These are phyloP conservation scores for Obelidium mucronatum DNA, from an alignment of 192 early-diverging fungal genomes.

Conservation along the genomic window DNA sequence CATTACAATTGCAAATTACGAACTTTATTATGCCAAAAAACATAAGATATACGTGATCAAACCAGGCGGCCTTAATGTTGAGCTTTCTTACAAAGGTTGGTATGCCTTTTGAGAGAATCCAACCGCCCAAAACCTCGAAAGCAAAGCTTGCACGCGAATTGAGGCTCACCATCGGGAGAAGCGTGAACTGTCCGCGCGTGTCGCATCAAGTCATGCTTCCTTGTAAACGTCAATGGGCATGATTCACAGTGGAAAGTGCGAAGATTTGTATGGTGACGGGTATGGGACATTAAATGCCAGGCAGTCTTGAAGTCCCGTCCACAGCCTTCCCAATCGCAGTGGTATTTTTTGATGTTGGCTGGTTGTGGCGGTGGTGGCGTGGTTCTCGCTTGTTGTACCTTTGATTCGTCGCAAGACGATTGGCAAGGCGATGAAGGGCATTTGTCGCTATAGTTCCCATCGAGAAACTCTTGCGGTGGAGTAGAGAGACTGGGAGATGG, in stretches of 20 bases:
- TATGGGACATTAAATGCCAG: slow-evolving; percentile 10
- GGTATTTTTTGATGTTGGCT: neutral
- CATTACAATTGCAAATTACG: neutral
- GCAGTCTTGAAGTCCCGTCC: neutral
- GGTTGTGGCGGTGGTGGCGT: neutral
- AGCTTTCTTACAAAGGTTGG: neutral
- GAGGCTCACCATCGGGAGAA: neutral
- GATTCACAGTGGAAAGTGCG: neutral
- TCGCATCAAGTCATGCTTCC: slow-evolving; percentile 10
- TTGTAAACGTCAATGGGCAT: neutral
- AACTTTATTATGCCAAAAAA: no score
- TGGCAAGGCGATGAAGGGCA: neutral
- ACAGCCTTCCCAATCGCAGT: neutral
- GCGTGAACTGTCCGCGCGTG: slow-evolving; percentile 7
- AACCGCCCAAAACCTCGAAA: neutral
- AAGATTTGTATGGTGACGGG: neutral
- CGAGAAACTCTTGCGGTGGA: no score
- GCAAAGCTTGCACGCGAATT: neutral
- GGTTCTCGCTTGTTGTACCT: neutral
- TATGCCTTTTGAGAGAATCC: neutral
- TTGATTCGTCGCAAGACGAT: neutral
- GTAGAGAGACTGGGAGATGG: no score
- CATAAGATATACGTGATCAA: no score
- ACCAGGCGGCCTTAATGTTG: no score
- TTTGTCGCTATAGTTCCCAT: neutral